These are phyloP conservation scores for Musa balbisiana DNA, from an alignment of 202 grass and related monocot species.

Conservation along the genomic window DNA sequence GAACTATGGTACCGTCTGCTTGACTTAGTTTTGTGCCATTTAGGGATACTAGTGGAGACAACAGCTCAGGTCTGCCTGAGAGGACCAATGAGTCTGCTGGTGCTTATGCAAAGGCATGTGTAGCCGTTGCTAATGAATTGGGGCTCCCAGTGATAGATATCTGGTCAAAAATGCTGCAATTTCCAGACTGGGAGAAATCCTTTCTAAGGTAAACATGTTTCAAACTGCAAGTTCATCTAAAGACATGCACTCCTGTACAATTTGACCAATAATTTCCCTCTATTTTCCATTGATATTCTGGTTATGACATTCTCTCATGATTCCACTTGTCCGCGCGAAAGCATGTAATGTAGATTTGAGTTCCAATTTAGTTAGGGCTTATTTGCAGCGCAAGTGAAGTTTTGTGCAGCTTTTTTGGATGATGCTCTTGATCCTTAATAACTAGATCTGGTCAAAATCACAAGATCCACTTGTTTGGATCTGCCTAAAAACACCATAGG, in stretches of 20 bases:
- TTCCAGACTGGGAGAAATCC: conserved; percentile 60
- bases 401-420: too few relatives aligned
- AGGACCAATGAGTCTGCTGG: conserved; percentile 85
- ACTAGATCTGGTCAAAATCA: too few relatives aligned
- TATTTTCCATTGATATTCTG: background rate
- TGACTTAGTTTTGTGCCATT: background rate
- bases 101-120: conserved; percentile 62
- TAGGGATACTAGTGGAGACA: conserved; percentile 47
- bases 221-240: background rate
- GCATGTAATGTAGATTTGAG: too few relatives aligned
- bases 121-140: conserved; percentile 59
- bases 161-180: conserved; percentile 67
- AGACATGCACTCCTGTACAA: too few relatives aligned
- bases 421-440: too few relatives aligned
- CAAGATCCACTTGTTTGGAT: too few relatives aligned
- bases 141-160: conserved; percentile 67
- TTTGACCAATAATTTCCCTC: background rate
- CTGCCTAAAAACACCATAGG: too few relatives aligned
- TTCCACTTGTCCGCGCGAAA: too few relatives aligned
- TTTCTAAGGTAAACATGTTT: conserved; percentile 30
- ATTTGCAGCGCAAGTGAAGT: too few relatives aligned
- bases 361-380: too few relatives aligned
- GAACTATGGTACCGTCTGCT: background rate
- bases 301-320: too few relatives aligned
- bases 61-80: conserved; percentile 45